Percentiles rank a stretch among this genome's conserved stretches.
Conservation (phyloP, 805 yeast species). For the Lipomyces kockii region DNA sequence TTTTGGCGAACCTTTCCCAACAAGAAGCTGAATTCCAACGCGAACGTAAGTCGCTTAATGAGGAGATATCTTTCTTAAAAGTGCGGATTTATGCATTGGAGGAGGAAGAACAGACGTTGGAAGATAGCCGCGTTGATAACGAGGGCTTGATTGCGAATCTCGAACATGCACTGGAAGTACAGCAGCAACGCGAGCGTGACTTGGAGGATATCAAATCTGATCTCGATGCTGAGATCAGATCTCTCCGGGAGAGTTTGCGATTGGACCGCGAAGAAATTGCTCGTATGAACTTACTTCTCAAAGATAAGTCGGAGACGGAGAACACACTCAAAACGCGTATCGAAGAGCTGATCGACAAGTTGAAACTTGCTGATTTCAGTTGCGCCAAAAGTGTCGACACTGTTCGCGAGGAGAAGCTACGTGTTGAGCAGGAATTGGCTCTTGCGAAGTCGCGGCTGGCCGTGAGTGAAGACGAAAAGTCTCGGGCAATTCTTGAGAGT, state of each 20-base stretch:
- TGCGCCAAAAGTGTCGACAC: slow-evolving; percentile 1
- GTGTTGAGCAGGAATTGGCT: slow-evolving; percentile 17
- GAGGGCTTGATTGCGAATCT: slow-evolving; percentile 33
- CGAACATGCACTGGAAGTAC: slow-evolving; percentile 37
- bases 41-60: slow-evolving; percentile 57
- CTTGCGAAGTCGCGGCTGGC: slow-evolving; percentile 12
- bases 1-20: slow-evolving; percentile 68
- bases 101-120: slow-evolving; percentile 44
- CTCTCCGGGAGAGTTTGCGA: slow-evolving; percentile 24
- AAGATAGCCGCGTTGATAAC: slow-evolving; percentile 28
- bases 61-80: slow-evolving; percentile 56
- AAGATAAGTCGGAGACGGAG: not conserved
- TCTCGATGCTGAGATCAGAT: slow-evolving; percentile 29
- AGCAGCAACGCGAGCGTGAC: slow-evolving; percentile 44
- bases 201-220: slow-evolving; percentile 20
- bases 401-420: slow-evolving; percentile 7
- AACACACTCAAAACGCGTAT: not conserved
- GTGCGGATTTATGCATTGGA: slow-evolving; percentile 56
- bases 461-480: slow-evolving; percentile 10
- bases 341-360: not conserved
- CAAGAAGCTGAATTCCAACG: slow-evolving; percentile 62
- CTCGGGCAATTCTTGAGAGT: slow-evolving; percentile 5
- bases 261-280: slow-evolving; percentile 18
- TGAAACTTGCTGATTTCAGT: not conserved
- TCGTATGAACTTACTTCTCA: not conserved